phyloP scores from a whole-genome alignment of 2,329 filamentous ascomycete species.

The Chrysosphaeria jannelii region DNA sequence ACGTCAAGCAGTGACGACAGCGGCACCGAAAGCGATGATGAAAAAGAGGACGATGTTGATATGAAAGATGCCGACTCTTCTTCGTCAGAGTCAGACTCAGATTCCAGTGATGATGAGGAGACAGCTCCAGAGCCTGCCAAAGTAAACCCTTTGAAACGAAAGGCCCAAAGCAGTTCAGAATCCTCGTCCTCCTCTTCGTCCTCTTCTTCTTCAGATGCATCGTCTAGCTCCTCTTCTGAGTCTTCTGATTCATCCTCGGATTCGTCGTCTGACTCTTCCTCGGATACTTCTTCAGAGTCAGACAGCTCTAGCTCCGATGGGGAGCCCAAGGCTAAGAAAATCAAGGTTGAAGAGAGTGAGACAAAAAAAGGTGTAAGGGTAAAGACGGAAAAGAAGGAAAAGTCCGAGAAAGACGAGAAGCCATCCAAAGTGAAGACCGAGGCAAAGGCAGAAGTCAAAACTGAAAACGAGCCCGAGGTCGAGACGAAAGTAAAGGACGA shows the following conservation, averaged over 20 bases:
- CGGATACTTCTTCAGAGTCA: conserved; percentile 8
- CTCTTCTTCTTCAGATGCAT: too few species aligned
- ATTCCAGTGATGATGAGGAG: conserved; percentile 8
- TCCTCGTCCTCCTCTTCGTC: too few species aligned
- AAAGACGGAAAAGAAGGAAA: too few species aligned
- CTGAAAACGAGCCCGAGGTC: too few species aligned
- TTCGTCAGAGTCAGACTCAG: conserved; percentile 4
- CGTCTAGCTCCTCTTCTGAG: conserved; percentile 9
- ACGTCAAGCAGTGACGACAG: conserved; percentile 6
- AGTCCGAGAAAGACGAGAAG: too few species aligned
- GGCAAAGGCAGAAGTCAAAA: too few species aligned
- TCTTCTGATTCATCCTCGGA: conserved; percentile 5
- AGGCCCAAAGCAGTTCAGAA: conserved; percentile 16
- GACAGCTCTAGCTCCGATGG: conserved; percentile 3
- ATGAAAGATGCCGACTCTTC: conserved; percentile 6
- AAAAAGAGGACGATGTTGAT: conserved; percentile 5
- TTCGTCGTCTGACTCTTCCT: conserved; percentile 11
- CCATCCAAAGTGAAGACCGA: too few species aligned
- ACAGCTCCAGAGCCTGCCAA: conserved; percentile 7
- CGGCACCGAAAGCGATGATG: conserved; percentile 8
- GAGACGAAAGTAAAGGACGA: too few species aligned
- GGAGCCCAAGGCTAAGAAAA: conserved; percentile 6
- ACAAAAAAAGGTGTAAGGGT: too few species aligned
- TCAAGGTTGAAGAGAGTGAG: conserved; percentile 4
- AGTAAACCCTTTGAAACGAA: conserved; percentile 20